Percentiles rank a stretch among this genome's conserved stretches.
These are phyloP conservation scores for Starmerella apicola DNA, from an alignment of 805 yeast species.

Conservation along the genomic window DNA sequence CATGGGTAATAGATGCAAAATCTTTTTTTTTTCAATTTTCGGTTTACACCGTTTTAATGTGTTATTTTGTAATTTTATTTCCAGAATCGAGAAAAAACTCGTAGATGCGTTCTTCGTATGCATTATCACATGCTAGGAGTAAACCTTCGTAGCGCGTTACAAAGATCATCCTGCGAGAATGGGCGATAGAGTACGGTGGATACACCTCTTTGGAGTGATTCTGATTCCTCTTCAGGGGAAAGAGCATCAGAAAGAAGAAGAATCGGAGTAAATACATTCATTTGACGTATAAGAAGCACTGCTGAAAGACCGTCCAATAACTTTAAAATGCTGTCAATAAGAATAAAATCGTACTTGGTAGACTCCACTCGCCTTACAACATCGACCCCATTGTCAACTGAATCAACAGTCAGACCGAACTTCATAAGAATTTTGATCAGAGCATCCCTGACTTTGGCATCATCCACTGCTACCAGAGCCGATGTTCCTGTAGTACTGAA, in stretches of 20 bases:
- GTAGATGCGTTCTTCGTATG: no score
- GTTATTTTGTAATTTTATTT: background rate
- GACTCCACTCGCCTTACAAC: conserved; percentile 79
- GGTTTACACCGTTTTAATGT: background rate
- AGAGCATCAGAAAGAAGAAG: conserved; percentile 35
- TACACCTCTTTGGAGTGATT: conserved; percentile 75
- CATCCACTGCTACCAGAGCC: conserved; percentile 39
- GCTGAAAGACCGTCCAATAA: conserved; percentile 63
- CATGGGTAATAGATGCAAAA: no score
- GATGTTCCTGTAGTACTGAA: background rate
- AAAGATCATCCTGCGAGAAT: conserved; percentile 76
- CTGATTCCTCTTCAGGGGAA: conserved; percentile 6
- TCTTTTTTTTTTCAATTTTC: no score
- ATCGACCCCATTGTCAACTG: conserved; percentile 82
- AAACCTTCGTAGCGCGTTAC: conserved; percentile 40
- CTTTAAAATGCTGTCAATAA: conserved; percentile 49
- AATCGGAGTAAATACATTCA: conserved; percentile 76
- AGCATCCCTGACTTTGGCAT: conserved; percentile 51
- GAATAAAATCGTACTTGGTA: conserved; percentile 37
- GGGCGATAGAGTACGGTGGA: conserved; percentile 89
- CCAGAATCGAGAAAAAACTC: no score
- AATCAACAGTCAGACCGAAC: conserved; percentile 86
- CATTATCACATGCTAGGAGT: background rate
- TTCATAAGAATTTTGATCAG: conserved; percentile 72
- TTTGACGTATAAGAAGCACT: conserved; percentile 73